A percentile compares a stretch with the other conserved stretches of the same genome.
Evolutionary conservation across 2,329 filamentous ascomycete genomes (phyloP).

Genomic region (Sporothrix phasma): DNA sequence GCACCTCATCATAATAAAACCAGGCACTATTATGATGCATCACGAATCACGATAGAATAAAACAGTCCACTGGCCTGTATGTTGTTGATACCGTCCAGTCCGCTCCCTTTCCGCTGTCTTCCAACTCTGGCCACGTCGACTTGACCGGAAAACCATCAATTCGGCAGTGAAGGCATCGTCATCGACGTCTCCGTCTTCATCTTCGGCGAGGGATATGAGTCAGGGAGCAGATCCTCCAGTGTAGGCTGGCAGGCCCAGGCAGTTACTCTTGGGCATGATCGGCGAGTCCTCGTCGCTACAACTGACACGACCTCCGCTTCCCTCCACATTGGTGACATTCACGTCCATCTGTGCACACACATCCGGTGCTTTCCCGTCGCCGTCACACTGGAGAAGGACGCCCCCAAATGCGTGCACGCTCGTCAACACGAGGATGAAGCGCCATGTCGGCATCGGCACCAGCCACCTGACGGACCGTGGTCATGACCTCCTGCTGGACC

Average conservation of each 20-base stretch:
- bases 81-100: too few species aligned
- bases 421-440: background rate
- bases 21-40: too few species aligned
- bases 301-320: background rate
- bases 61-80: too few species aligned
- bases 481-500: background rate
- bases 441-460: background rate
- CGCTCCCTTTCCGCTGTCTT: too few species aligned
- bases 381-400: background rate
- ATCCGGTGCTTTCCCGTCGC: conserved; percentile 4
- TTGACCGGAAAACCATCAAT: background rate
- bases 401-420: background rate
- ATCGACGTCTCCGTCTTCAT: background rate
- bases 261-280: conserved; percentile 1
- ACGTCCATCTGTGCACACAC: background rate
- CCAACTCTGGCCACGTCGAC: too few species aligned
- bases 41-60: too few species aligned
- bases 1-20: too few species aligned
- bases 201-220: background rate
- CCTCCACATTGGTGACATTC: background rate
- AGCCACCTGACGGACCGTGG: background rate
- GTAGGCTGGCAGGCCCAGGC: background rate
- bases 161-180: background rate
- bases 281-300: background rate
- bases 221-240: background rate